Evolutionary conservation across 2,329 filamentous ascomycete species (phyloP), one percentile per base, ranked within the genome.

Genomic region (Colletotrichum sp.): DNA sequence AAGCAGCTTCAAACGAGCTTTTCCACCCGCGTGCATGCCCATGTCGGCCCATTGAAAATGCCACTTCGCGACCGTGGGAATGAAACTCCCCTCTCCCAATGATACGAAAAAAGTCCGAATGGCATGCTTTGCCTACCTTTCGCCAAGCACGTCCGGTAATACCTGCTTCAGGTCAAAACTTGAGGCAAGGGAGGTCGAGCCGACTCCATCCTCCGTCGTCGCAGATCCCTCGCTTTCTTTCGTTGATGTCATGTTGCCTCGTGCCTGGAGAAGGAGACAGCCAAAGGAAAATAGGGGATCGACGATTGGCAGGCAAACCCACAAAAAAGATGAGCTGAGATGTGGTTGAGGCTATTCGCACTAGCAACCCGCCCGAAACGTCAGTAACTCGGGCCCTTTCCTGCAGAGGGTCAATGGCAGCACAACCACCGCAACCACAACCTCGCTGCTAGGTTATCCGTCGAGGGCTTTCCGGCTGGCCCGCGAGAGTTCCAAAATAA

Each of bases 261-360:
- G 30, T 70, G 30, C 60, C 36, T 67, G 34, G 18, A n/a, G 15
- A 38, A 57, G 9, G 55, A 58, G 26, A 34, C 61, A 43, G 24
- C 34, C 5, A 16, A 32, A 18, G 24, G 26, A 26, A 61, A 6
- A 55, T 16, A 67, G 26, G 30, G 26, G 58, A 61, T 68, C 69
- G 69, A 67, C 55, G 38, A 67, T 63, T 13, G 24, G 18, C 24
- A 64, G 9, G 32, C 34, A 34, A 16, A 34, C 21, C 24, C 26
- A 21, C 61, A 16, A 26, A 38, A 43, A 64, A 48, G 43, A 48
- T 48, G 55, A 8, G 64, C 69, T 48, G 63, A 72, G 24, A 65
- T 64, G 63, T 48, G 43, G 43, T 63, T 75, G 69, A 75, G 57
- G 73, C 69, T 43, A 58, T 68, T 72, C 69, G n/a, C 69, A 75